A percentile compares a stretch with the other conserved stretches of the same genome.
phyloP scores from a whole-genome alignment of 1,139 yeast species.

The Pichia sp. region DNA sequence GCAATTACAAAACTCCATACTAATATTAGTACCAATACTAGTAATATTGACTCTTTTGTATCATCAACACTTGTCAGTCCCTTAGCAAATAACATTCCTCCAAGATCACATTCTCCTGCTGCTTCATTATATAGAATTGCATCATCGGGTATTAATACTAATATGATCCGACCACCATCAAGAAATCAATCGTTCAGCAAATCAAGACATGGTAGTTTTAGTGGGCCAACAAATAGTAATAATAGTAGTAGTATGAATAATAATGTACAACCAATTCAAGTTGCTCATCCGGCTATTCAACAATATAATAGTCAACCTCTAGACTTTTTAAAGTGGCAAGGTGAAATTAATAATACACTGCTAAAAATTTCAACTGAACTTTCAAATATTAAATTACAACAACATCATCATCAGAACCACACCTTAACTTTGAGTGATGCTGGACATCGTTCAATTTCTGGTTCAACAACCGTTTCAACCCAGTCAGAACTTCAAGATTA shows the following conservation, averaged over 20 bases:
- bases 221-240: constrained; percentile 4
- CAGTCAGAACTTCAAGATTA: constrained; percentile 8
- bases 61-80: not conserved
- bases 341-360: constrained; percentile 28
- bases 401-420: not conserved
- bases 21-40: not conserved
- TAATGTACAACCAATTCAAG: not conserved
- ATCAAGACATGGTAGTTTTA: constrained; percentile 16
- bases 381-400: constrained; percentile 16
- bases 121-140: constrained; percentile 28
- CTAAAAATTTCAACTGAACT: constrained; percentile 26
- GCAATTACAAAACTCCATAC: not conserved
- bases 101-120: constrained; percentile 28
- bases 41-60: not conserved
- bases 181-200: constrained; percentile 20
- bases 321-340: constrained; percentile 30
- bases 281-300: not conserved
- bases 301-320: constrained; percentile 1
- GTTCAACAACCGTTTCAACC: constrained; percentile 8
- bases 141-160: constrained; percentile 25
- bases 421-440: constrained; percentile 1
- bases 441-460: constrained; percentile 12
- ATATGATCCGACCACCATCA: constrained; percentile 25
- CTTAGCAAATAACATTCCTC: not conserved
- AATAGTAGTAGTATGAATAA: not conserved